phyloP scores from a whole-genome alignment of 2,329 filamentous ascomycete species.

The Fusarium sp. region DNA sequence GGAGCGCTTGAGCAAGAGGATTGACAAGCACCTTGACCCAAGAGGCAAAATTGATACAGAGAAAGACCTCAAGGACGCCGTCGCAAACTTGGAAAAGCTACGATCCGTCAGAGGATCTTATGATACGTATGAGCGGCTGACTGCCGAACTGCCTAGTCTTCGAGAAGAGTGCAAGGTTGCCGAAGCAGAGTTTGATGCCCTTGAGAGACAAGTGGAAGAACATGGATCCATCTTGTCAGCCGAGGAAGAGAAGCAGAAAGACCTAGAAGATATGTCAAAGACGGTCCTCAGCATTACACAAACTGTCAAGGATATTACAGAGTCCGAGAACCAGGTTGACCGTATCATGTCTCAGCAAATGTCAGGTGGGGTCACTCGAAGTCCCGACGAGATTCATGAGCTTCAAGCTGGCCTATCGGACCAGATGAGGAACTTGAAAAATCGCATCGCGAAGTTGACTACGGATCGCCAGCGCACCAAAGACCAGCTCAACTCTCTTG shows the following conservation, averaged over 20 bases:
- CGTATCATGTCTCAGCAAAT: conserved; percentile 81
- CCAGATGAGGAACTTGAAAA: conserved; percentile 71
- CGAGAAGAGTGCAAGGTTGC: conserved; percentile 70
- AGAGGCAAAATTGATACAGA: conserved; percentile 70
- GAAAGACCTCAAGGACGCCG: conserved; percentile 63
- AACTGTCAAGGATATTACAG: conserved; percentile 75
- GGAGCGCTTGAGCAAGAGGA: conserved; percentile 71
- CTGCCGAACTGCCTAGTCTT: conserved; percentile 74
- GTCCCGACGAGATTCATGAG: conserved; percentile 85
- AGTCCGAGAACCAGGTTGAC: conserved; percentile 77
- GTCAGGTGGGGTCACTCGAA: conserved; percentile 70
- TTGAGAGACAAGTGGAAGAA: conserved; percentile 71
- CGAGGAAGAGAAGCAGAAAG: conserved; percentile 71
- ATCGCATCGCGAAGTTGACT: conserved; percentile 70
- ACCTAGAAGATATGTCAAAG: conserved; percentile 79
- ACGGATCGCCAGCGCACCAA: conserved; percentile 77
- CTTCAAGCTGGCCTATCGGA: conserved; percentile 74
- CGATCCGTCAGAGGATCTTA: conserved; percentile 72
- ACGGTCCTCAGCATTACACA: conserved; percentile 80
- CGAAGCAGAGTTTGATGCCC: conserved; percentile 67
- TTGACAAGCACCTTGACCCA: conserved; percentile 71
- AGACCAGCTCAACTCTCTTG: conserved; percentile 73
- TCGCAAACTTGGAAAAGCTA: conserved; percentile 64
- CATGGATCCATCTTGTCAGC: conserved; percentile 73
- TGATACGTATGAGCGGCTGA: conserved; percentile 77